phyloP scores from a whole-genome alignment of 768 basidiomycete species.

The Sporobolomyces phaffii region DNA sequence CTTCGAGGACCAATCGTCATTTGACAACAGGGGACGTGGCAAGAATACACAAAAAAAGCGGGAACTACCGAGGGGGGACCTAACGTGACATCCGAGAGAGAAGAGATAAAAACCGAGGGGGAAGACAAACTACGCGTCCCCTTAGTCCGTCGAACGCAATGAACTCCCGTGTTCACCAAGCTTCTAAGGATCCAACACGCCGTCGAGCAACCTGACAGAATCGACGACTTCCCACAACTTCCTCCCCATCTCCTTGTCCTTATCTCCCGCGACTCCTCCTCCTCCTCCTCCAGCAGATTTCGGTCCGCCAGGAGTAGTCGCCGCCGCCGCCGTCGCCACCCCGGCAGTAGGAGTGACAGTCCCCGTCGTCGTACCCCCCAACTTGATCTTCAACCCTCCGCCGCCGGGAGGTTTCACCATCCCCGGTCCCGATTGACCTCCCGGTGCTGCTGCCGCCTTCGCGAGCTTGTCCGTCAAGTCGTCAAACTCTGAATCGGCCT shows the following conservation, averaged over 20 bases:
- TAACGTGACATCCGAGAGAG: no score
- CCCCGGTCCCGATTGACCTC: no score
- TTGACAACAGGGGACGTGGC: no score
- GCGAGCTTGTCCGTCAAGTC: conserved; percentile 4
- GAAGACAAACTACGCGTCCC: no score
- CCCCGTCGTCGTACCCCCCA: conserved; percentile 1
- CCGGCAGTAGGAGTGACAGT: neutral
- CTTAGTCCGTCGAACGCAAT: no score
- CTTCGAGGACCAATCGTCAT: no score
- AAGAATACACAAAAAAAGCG: no score
- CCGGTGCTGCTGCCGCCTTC: neutral
- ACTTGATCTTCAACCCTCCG: conserved; percentile 28
- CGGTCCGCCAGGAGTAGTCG: neutral
- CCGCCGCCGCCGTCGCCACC: neutral
- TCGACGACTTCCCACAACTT: conserved; percentile 39
- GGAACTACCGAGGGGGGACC: no score
- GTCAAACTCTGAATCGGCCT: conserved; percentile 23
- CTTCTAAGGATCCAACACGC: conserved; percentile 14
- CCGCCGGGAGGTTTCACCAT: neutral
- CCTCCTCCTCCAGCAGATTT: neutral
- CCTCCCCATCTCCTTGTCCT: conserved; percentile 19
- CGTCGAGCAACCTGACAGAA: conserved; percentile 26
- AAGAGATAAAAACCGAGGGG: no score
- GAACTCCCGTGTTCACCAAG: neutral
- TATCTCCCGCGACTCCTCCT: neutral